phyloP scores from a whole-genome alignment of 331 rosid species.

The Phaseolus coccineus region DNA sequence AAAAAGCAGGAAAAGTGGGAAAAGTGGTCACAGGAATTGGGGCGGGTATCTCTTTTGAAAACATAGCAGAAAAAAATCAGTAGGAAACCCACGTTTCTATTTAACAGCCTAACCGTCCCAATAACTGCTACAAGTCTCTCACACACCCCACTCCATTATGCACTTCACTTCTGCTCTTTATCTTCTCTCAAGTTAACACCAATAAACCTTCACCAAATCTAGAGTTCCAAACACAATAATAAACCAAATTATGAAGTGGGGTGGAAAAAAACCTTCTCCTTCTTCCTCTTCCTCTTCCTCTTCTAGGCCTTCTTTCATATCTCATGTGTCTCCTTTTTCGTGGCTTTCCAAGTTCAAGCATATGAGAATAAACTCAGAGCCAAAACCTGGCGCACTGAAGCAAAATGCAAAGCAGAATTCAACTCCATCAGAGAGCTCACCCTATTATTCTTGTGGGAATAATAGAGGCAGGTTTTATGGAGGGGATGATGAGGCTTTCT shows the following conservation, averaged over 20 bases:
- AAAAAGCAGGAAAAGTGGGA: constrained; percentile 46
- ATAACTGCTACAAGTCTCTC: constrained; percentile 48
- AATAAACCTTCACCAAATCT: constrained; percentile 32
- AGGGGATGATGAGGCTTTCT: constrained; percentile 67
- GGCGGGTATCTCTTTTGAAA: constrained; percentile 95
- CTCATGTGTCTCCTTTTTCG: constrained; percentile 74
- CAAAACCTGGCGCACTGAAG: constrained; percentile 49
- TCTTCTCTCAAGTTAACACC: constrained; percentile 45
- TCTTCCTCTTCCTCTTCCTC: constrained; percentile 57
- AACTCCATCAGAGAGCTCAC: constrained; percentile 47
- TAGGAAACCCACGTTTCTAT: constrained; percentile 71
- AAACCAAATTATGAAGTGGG: constrained; percentile 73
- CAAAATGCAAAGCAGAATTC: constrained; percentile 55
- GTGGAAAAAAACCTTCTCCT: constrained; percentile 61
- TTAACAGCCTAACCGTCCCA: constrained; percentile 61
- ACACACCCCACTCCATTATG: constrained; percentile 23
- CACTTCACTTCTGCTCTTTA: constrained; percentile 33
- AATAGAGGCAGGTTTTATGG: constrained; percentile 59
- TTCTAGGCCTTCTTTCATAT: constrained; percentile 64
- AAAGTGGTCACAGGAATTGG: constrained; percentile 84
- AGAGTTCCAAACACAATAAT: constrained; percentile 15
- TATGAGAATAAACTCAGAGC: constrained; percentile 57
- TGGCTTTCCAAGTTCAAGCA: constrained; percentile 93
- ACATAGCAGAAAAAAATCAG: constrained; percentile 42
- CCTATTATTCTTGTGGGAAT: constrained; percentile 42